These are phyloP conservation scores for Lasiosphaeris hirsuta DNA, from an alignment of 495 filamentous ascomycete species.

Conservation along the genomic window DNA sequence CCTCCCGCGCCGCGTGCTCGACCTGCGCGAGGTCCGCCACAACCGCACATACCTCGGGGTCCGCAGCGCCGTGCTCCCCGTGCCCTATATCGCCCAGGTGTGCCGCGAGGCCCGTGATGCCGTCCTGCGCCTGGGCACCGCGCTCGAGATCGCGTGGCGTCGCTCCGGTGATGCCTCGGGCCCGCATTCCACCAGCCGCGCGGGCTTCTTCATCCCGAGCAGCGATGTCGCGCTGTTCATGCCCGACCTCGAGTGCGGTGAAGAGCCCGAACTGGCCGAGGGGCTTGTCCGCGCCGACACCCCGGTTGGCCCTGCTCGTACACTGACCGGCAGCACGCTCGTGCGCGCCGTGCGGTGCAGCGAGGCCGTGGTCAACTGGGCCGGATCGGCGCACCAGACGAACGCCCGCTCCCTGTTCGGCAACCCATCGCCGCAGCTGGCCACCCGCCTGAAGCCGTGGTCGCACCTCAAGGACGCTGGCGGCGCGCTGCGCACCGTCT, in stretches of 20 bases:
- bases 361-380: background rate
- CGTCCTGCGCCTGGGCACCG: conserved; percentile 4
- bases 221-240: conserved; percentile 6
- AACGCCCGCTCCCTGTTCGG: background rate
- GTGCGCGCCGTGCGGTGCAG: background rate
- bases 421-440: background rate
- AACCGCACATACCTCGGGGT: background rate
- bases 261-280: background rate
- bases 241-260: background rate
- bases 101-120: conserved; percentile 10
- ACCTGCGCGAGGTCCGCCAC: conserved; percentile 11
- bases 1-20: conserved; percentile 5
- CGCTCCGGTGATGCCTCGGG: background rate
- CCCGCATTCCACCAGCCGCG: background rate
- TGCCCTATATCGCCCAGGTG: conserved; percentile 5
- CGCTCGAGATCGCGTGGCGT: background rate
- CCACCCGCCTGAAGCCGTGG: background rate
- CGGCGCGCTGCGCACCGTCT: background rate
- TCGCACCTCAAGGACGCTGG: background rate
- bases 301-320: too few relatives aligned
- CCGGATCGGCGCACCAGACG: background rate
- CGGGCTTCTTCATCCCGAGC: conserved; percentile 9
- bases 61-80: background rate
- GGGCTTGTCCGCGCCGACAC: too few relatives aligned
- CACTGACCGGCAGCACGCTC: background rate